Percentiles rank a stretch among this genome's conserved stretches.
These are phyloP conservation scores for Iberis amara DNA, from an alignment of 441 rosid species.

Conservation along the genomic window DNA sequence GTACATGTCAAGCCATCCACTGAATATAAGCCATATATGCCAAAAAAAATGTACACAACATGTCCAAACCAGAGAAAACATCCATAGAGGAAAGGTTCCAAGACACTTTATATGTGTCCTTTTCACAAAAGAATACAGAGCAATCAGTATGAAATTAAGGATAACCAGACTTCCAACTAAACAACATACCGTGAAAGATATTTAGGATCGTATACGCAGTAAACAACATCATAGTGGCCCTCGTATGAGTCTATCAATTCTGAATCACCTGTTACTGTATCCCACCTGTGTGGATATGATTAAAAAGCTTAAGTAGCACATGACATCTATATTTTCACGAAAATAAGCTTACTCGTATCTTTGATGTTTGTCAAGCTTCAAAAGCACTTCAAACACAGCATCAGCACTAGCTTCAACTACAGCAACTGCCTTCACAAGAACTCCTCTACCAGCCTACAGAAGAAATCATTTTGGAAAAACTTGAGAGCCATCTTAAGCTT, in stretches of 20 bases:
- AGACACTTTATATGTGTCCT: neutral
- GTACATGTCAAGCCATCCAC: neutral
- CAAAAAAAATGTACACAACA: constrained; percentile 13
- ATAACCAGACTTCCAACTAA: neutral
- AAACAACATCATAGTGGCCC: constrained; percentile 86
- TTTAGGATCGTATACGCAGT: constrained; percentile 80
- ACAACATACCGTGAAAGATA: constrained; percentile 69
- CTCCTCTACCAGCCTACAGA: constrained; percentile 70
- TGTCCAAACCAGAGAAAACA: constrained; percentile 18
- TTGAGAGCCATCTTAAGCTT: constrained; percentile 5
- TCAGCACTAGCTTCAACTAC: constrained; percentile 87
- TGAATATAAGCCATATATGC: constrained; percentile 18
- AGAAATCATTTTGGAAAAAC: constrained; percentile 24
- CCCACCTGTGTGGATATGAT: constrained; percentile 72
- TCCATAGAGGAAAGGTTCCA: constrained; percentile 4
- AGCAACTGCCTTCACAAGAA: constrained; percentile 85
- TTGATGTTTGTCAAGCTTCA: constrained; percentile 61
- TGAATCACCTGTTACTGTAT: constrained; percentile 82
- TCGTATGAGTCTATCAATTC: constrained; percentile 80
- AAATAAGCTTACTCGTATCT: constrained; percentile 81
- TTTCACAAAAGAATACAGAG: constrained; percentile 4
- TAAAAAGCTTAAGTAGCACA: constrained; percentile 29
- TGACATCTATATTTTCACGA: constrained; percentile 21
- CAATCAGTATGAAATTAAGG: constrained; percentile 1
- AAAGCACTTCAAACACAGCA: constrained; percentile 79